Conservation (phyloP, 2,329 filamentous ascomycete genomes). For the Alternaria ethzedia region DNA sequence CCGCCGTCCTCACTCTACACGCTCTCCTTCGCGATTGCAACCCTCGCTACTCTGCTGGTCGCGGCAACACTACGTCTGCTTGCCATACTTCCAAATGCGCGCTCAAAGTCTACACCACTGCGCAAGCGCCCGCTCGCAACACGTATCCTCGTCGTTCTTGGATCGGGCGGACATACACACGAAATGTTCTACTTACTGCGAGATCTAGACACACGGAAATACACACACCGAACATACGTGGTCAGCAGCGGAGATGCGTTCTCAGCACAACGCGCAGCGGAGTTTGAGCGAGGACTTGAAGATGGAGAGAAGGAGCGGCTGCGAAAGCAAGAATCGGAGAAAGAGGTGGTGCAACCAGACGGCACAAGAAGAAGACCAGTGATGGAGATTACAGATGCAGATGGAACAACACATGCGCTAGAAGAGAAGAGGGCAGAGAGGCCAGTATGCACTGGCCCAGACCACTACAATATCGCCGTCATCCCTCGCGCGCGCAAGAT, state of each 20-base stretch:
- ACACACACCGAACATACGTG: slow-evolving; percentile 77
- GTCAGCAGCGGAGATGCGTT: slow-evolving; percentile 78
- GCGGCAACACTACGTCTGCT: slow-evolving; percentile 48
- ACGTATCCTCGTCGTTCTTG: slow-evolving; percentile 81
- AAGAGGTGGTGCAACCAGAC: neutral
- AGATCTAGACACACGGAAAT: slow-evolving; percentile 56
- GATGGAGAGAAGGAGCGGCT: slow-evolving; percentile 16
- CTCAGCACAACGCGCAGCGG: slow-evolving; percentile 67
- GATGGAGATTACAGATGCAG: slow-evolving; percentile 7
- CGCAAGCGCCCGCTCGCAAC: slow-evolving; percentile 47
- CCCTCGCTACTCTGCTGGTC: slow-evolving; percentile 43
- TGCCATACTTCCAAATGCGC: slow-evolving; percentile 46
- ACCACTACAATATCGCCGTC: slow-evolving; percentile 66
- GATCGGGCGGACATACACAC: slow-evolving; percentile 91
- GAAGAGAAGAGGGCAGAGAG: neutral
- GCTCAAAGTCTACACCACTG: slow-evolving; percentile 28
- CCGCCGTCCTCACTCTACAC: slow-evolving; percentile 27
- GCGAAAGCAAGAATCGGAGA: slow-evolving; percentile 2
- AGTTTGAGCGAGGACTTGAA: slow-evolving; percentile 64
- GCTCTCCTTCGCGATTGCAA: slow-evolving; percentile 40
- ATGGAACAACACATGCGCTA: neutral
- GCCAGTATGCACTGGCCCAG: slow-evolving; percentile 25
- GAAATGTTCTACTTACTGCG: slow-evolving; percentile 90
- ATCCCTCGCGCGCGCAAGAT: slow-evolving; percentile 81
- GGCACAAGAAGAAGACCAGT: neutral